These are phyloP conservation scores for Neospermospora avenae DNA, from an alignment of 2,329 filamentous ascomycete genomes.

Conservation along the genomic window DNA sequence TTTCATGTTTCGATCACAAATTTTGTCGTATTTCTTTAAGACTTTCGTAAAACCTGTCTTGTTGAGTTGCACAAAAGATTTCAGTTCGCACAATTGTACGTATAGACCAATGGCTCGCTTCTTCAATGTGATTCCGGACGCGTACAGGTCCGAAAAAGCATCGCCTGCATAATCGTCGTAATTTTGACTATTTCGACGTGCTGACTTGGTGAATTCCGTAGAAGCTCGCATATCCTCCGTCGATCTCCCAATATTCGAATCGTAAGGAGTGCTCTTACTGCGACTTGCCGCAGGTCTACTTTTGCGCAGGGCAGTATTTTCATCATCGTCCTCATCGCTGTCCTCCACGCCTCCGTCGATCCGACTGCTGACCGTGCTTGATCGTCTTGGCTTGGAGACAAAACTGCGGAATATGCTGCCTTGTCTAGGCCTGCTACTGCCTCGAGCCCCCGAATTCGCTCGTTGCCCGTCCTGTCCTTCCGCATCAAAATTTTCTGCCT, in stretches of 20 bases:
- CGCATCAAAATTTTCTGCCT: slow-evolving; percentile 37
- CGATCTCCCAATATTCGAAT: slow-evolving; percentile 18
- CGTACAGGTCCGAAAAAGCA: slow-evolving; percentile 63
- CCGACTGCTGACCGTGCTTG: slow-evolving; percentile 43
- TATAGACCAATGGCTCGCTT: slow-evolving; percentile 86
- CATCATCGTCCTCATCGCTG: slow-evolving; percentile 64
- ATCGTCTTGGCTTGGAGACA: slow-evolving; percentile 43
- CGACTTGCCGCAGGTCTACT: slow-evolving; percentile 33
- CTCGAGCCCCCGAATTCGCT: slow-evolving; percentile 43
- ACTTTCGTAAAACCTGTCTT: slow-evolving; percentile 95
- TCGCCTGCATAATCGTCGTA: slow-evolving; percentile 80
- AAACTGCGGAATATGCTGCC: slow-evolving; percentile 53
- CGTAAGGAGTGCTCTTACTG: slow-evolving; percentile 34
- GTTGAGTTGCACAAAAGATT: slow-evolving; percentile 94
- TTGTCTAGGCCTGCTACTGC: slow-evolving; percentile 40
- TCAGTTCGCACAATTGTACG: slow-evolving; percentile 89
- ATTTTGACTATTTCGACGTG: slow-evolving; percentile 60
- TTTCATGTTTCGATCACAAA: slow-evolving; percentile 77
- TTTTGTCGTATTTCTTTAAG: slow-evolving; percentile 98
- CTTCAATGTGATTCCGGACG: slow-evolving; percentile 80
- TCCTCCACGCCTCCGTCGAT: slow-evolving; percentile 58
- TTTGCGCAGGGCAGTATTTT: slow-evolving; percentile 46
- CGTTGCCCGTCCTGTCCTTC: slow-evolving; percentile 35
- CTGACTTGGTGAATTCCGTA: slow-evolving; percentile 55
- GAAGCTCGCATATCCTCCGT: slow-evolving; percentile 58